Evolutionary conservation across 2,329 filamentous ascomycete species (phyloP), one percentile per base, ranked within the genome.

Genomic region (Botrytis squamosa): DNA sequence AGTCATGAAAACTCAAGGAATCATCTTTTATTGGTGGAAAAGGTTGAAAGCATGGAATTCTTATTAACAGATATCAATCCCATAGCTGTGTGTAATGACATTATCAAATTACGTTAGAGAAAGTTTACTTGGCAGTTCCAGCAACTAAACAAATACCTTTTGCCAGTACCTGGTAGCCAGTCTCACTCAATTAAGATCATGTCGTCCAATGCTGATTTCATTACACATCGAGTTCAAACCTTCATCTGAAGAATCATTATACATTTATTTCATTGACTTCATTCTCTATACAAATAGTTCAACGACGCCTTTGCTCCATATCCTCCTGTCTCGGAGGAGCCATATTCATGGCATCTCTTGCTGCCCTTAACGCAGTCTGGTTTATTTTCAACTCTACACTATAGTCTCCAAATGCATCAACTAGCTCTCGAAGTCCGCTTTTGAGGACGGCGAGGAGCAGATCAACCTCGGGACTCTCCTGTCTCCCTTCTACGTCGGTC

Each of bases 351-450:
- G 90, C 91, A 80, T 94, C 91, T 81, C 87, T 91, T 7, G 93
- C 95, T 73, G 92, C 84, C 78, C 91, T 87, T 77, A 97, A 85
- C 78, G 98, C 95, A 72, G 87, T 86, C 75, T 87, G 85, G 57
- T 86, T 91, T 76, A 98, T 83, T 64, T 91, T 88, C 77, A 97
- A 84, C 75, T 93, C 90, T 52, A 85, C 84, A 76, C 91, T 87
- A 82, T 94, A 98, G 73, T 89, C 88, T 73, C 91, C 92, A 83
- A 97, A 98, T 36, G 87, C 89, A 18, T 84, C 81, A 52, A 98
- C 78, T 7, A 98, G 85, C 73, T 89, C 87, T 60, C 85, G 84
- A 64, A 98, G 84, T 0, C 90, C 90, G 5, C 84, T 84, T 80
- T 88, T 91, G 77, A 98, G 81, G 25, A 89, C 88, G 25, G 86